Percentiles rank a stretch among this genome's conserved stretches.
Conservation (phyloP, 768 basidiomycete genomes). For the Chalciporus pseudorubinellus region DNA sequence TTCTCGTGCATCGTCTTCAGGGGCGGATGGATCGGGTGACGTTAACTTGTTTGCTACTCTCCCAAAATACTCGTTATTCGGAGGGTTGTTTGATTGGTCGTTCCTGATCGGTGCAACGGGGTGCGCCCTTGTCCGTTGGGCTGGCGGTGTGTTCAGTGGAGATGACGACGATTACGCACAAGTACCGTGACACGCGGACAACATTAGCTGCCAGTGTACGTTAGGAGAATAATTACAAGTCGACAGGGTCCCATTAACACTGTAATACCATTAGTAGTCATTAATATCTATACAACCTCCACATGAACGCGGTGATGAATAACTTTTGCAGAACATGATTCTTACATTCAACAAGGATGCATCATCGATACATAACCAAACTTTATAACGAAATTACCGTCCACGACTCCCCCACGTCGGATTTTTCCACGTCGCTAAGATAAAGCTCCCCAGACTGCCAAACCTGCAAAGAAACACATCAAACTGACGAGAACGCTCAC, state of each 20-base stretch:
- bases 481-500: constrained; percentile 62
- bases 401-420: not conserved
- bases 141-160: constrained; percentile 33
- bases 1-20: constrained; percentile 25
- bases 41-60: constrained; percentile 68
- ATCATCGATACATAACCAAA: constrained; percentile 13
- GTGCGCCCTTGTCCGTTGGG: constrained; percentile 55
- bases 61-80: constrained; percentile 72
- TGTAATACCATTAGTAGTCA: not conserved
- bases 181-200: not conserved
- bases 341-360: not conserved
- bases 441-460: constrained; percentile 71
- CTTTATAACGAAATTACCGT: not conserved
- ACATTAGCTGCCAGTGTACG: not conserved
- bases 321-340: not conserved
- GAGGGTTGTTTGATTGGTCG: constrained; percentile 69
- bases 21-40: constrained; percentile 8
- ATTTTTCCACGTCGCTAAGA: constrained; percentile 28
- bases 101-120: constrained; percentile 60
- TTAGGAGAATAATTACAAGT: not conserved
- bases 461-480: constrained; percentile 67
- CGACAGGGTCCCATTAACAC: not conserved
- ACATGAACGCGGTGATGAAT: not conserved
- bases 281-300: not conserved
- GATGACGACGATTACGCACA: constrained; percentile 16